Evolutionary conservation across 2,329 filamentous ascomycete genomes (phyloP).

Genomic region (Microascus cirrosus): DNA sequence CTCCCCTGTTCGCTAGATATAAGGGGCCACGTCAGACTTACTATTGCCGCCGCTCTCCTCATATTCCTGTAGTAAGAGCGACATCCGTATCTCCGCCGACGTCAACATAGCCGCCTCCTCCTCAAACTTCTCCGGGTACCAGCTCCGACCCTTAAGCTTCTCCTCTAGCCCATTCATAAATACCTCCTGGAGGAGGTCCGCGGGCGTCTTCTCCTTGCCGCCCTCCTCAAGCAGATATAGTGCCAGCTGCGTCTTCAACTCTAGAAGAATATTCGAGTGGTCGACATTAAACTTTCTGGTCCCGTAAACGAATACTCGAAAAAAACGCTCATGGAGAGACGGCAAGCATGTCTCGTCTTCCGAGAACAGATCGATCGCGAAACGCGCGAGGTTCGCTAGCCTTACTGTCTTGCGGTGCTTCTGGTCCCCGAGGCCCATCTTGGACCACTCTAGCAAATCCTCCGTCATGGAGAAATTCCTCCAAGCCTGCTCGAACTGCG

Average conservation of each 20-base stretch:
- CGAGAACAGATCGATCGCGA: constrained; percentile 26
- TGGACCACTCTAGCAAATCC: constrained; percentile 20
- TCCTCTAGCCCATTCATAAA: constrained; percentile 46
- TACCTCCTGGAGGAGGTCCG: constrained; percentile 43
- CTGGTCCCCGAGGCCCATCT: constrained; percentile 24
- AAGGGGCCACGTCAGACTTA: constrained; percentile 9
- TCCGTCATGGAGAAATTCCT: constrained; percentile 20
- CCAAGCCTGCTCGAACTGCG: constrained; percentile 19
- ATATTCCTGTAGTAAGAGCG: constrained; percentile 18
- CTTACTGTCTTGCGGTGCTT: constrained; percentile 11
- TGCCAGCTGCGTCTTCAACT: constrained; percentile 36
- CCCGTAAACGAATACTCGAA: constrained; percentile 24
- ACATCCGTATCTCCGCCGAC: constrained; percentile 20
- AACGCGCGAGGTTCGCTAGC: constrained; percentile 30
- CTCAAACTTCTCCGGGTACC: constrained; percentile 18
- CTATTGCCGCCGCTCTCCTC: constrained; percentile 13
- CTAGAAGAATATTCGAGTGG: constrained; percentile 30
- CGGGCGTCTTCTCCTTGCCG: constrained; percentile 34
- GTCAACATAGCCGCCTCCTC: constrained; percentile 22
- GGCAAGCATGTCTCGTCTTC: constrained; percentile 26
- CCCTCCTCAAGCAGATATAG: constrained; percentile 41
- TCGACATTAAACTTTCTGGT: constrained; percentile 23
- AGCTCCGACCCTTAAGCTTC: constrained; percentile 22
- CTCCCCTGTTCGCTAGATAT: neutral
- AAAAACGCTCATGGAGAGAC: constrained; percentile 29